Conservation (phyloP, 257 asterid genomes). For the Solanum paucissectum region DNA sequence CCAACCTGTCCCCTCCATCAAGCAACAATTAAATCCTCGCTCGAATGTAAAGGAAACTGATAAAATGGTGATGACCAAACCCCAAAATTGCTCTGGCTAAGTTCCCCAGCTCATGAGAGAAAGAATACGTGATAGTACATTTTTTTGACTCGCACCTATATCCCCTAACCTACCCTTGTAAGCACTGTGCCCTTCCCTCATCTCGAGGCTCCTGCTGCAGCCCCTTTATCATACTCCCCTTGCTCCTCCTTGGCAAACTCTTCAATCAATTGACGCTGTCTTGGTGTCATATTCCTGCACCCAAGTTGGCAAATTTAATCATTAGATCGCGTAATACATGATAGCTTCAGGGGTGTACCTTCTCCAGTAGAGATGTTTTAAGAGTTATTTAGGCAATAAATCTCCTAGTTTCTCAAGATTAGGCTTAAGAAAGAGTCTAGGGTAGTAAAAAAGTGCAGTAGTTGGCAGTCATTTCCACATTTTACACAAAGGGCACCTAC, state of each 20-base stretch:
- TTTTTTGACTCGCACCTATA: background rate
- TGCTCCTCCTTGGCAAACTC: slow-evolving; percentile 70
- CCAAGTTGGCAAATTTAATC: background rate
- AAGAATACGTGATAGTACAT: background rate
- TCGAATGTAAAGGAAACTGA: background rate
- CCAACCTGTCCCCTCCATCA: background rate
- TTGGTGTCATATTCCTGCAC: slow-evolving; percentile 54
- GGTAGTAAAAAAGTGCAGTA: background rate
- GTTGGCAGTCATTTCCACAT: background rate
- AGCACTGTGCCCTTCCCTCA: slow-evolving; percentile 3
- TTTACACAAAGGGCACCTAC: slow-evolving; percentile 36
- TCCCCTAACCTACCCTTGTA: background rate
- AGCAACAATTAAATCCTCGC: background rate
- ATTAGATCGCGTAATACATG: background rate
- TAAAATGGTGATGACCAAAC: background rate
- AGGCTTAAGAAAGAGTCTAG: background rate
- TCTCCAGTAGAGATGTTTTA: background rate
- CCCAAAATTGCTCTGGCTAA: slow-evolving; percentile 5
- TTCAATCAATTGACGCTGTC: slow-evolving; percentile 60
- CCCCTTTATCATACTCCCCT: slow-evolving; percentile 33
- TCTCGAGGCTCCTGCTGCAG: slow-evolving; percentile 68
- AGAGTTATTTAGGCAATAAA: background rate
- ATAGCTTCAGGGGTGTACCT: background rate
- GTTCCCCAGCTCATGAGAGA: background rate
- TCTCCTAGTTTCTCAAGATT: background rate